Percentiles rank a stretch among this genome's conserved stretches.
phyloP scores from a whole-genome alignment of 2,329 filamentous ascomycete genomes.

The Stemphylium beticola region DNA sequence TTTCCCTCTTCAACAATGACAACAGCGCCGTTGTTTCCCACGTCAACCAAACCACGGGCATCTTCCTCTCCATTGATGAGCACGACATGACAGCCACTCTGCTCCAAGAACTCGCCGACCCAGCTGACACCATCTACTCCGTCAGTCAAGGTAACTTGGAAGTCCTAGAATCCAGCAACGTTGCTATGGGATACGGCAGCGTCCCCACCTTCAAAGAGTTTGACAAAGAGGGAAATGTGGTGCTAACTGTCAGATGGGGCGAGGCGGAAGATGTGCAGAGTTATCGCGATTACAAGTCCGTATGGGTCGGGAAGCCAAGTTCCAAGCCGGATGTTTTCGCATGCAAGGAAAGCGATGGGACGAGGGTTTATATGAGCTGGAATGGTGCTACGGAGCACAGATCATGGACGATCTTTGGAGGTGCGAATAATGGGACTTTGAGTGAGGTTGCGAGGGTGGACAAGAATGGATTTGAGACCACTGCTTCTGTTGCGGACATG shows the following conservation, averaged over 20 bases:
- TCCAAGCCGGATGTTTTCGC: constrained; percentile 9
- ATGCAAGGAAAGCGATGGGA: constrained; percentile 1
- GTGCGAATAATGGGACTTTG: not conserved
- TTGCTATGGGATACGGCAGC: constrained; percentile 12
- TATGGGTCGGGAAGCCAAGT: constrained; percentile 14
- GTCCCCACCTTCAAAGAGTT: constrained; percentile 10
- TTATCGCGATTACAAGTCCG: constrained; percentile 12
- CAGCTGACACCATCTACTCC: not conserved
- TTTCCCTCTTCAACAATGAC: constrained; percentile 7
- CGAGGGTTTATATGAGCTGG: constrained; percentile 18
- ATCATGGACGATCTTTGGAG: constrained; percentile 5
- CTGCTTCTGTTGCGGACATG: not conserved
- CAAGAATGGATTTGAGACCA: constrained; percentile 4
- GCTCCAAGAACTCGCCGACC: constrained; percentile 3
- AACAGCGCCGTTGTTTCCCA: constrained; percentile 1
- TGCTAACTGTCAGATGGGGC: constrained; percentile 11
- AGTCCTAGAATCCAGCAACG: constrained; percentile 2
- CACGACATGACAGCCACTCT: constrained; percentile 7
- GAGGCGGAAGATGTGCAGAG: constrained; percentile 8
- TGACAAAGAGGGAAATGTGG: constrained; percentile 5
- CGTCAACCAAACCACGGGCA: constrained; percentile 1
- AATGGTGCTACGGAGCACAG: constrained; percentile 15
- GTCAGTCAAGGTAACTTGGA: constrained; percentile 7
- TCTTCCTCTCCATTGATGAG: constrained; percentile 10
- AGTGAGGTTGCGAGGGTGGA: not conserved